Percentiles rank a stretch among this genome's conserved stretches.
These are phyloP conservation scores for Quercus ilex DNA, from an alignment of 306 rosid species.

Conservation along the genomic window DNA sequence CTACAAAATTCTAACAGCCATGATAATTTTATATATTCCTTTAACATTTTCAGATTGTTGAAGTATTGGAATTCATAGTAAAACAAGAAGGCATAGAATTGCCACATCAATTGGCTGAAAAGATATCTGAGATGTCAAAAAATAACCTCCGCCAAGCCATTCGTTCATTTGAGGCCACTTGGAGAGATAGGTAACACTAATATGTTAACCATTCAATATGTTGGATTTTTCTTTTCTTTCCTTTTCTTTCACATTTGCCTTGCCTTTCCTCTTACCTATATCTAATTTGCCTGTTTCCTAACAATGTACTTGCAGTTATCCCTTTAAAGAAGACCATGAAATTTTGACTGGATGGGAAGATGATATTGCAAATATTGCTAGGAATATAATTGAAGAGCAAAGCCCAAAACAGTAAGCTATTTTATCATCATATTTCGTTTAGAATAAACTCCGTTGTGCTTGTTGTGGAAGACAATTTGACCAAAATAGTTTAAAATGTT, in stretches of 20 bases:
- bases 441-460: not conserved
- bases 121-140: slow-evolving; percentile 49
- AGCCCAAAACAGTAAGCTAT: slow-evolving; percentile 75
- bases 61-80: slow-evolving; percentile 57
- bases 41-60: slow-evolving; percentile 38
- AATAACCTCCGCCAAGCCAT: slow-evolving; percentile 75
- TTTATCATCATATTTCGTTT: not conserved
- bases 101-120: slow-evolving; percentile 35
- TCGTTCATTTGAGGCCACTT: slow-evolving; percentile 85
- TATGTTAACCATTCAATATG: not conserved
- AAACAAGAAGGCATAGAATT: slow-evolving; percentile 47
- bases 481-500: too few species aligned
- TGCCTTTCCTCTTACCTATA: not conserved
- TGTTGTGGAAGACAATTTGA: too few species aligned
- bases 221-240: not conserved
- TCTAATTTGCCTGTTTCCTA: too few species aligned
- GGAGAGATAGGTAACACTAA: slow-evolving; percentile 39
- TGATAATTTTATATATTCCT: too few species aligned
- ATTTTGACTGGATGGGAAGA: slow-evolving; percentile 86
- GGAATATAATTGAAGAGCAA: slow-evolving; percentile 57
- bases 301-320: slow-evolving; percentile 39
- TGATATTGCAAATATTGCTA: slow-evolving; percentile 63
- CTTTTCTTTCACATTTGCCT: not conserved
- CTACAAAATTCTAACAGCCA: too few species aligned
- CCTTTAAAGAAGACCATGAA: slow-evolving; percentile 46